Base-by-base conservation (phyloP, 2,329 filamentous ascomycete genomes). In the Pseudocercospora macadamiae region DNA sequence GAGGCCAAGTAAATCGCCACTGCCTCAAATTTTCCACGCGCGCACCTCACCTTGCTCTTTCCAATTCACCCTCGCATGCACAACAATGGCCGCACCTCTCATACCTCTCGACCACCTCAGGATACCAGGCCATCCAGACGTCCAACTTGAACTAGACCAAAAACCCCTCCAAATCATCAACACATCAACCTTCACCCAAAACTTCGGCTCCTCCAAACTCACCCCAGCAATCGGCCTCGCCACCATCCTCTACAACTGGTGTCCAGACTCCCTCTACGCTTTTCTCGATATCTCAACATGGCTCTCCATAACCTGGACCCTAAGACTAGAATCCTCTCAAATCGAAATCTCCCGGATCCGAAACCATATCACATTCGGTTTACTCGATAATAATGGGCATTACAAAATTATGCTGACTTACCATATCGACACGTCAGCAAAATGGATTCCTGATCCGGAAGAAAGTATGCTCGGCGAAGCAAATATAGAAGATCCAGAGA, bases 401-500 rank as follows among this genome's bases (percentile, higher is more conserved):
- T 66, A 62, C 61, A 64, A 48, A 26, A n/a, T 65, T 2, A 62
- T 66, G 59, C 23, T 64, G 2, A 61, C 61, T 3, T 65, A 58
- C 48, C 32, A 52, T 12, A 62, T 65, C 23, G 16, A 54, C 2
- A 8, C 19, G 2, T 48, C 48, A 8, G 51, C 57, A n/a, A 12
- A 28, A 9, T 66, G 64, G 64, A 44, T 55, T 4, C 53, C 63
- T 1, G 59, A 66, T 39, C 21, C 4, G 16, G 36, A 54, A 14
- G 62, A 62, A 39, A 65, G 66, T 5, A 61, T 71, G 39, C 61
- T 70, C 26, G 64, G 68, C 36, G 65, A 69, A 48, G 62, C 62
- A 42, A 58, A 66, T 51, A 58, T 71, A 47, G 54, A 60, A 10
- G 59, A 65, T 54, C 39, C 53, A 12, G 39, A 32, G 3, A 51